Conservation (phyloP, 371 early-diverging fungal species). For the Lichtheimia corymbifera region DNA sequence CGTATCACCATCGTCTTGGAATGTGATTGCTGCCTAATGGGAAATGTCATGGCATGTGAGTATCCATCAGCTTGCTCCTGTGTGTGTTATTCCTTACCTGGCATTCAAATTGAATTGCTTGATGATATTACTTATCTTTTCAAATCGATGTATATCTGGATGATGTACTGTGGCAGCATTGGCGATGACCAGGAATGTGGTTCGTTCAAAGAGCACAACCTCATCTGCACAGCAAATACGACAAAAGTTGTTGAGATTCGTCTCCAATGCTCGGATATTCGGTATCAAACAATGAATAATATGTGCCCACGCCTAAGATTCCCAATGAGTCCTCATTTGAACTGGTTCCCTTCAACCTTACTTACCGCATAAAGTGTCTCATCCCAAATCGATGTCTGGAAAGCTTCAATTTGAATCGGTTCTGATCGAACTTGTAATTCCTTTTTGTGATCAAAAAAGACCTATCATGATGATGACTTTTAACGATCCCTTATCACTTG, state of each 20-base stretch:
- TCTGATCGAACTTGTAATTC: constrained; percentile 77
- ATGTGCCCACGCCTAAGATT: constrained; percentile 87
- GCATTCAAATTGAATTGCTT: constrained; percentile 91
- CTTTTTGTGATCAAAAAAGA: constrained; percentile 68
- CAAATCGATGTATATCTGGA: constrained; percentile 80
- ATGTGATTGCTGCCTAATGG: constrained; percentile 17
- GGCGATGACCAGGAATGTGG: constrained; percentile 96
- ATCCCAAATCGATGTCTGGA: constrained; percentile 95
- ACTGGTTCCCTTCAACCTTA: background rate
- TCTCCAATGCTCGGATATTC: constrained; percentile 80
- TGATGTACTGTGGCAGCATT: constrained; percentile 63
- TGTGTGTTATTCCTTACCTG: constrained; percentile 41
- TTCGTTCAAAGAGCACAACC: constrained; percentile 90
- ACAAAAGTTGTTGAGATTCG: constrained; percentile 77
- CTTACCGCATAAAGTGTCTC: constrained; percentile 87
- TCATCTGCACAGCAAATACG: constrained; percentile 89
- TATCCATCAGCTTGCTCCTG: background rate
- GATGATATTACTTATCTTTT: constrained; percentile 91
- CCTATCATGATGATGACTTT: constrained; percentile 30
- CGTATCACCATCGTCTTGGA: constrained; percentile 21
- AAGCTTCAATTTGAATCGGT: constrained; percentile 74
- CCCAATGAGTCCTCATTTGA: background rate
- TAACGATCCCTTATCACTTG: background rate
- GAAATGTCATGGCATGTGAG: background rate
- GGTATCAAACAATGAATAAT: constrained; percentile 95